Conservation (phyloP, 257 asterid genomes). For the Ajuga chamaepitys region DNA sequence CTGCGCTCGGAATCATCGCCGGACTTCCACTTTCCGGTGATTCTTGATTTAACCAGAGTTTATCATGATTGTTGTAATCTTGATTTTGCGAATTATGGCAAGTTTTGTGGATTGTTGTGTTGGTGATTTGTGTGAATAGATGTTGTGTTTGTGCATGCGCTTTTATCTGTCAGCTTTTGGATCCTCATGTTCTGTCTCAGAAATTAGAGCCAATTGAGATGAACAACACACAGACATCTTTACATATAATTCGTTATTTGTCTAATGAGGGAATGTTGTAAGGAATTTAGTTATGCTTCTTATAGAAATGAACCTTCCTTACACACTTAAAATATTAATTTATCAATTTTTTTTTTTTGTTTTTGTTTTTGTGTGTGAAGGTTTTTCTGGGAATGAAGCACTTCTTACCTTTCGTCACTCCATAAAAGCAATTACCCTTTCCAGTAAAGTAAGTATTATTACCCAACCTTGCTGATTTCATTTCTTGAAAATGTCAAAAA, state of each 20-base stretch:
- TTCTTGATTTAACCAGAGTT: conserved; percentile 1
- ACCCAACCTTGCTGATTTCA: not conserved
- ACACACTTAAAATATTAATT: not conserved
- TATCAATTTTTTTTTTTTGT: not conserved
- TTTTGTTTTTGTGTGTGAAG: not conserved
- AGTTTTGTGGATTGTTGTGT: not conserved
- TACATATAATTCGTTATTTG: not conserved
- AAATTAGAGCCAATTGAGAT: not conserved
- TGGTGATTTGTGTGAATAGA: not conserved
- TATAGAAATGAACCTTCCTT: not conserved
- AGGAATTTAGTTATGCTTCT: not conserved
- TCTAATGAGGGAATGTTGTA: not conserved
- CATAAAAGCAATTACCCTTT: conserved; percentile 2
- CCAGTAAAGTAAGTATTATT: not conserved
- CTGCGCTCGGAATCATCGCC: conserved; percentile 4
- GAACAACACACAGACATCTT: not conserved
- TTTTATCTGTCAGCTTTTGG: conserved; percentile 13
- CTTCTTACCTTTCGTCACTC: not conserved
- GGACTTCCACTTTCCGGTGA: not conserved
- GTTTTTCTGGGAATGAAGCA: not conserved
- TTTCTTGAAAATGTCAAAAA: not conserved
- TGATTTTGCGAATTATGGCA: conserved; percentile 14
- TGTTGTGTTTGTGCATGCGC: conserved; percentile 13
- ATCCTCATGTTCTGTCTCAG: conserved; percentile 12
- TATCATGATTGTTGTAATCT: not conserved